Evolutionary conservation across 2,329 filamentous ascomycete species (phyloP), one percentile per base, ranked within the genome.

Genomic region (Xylariales sp.): DNA sequence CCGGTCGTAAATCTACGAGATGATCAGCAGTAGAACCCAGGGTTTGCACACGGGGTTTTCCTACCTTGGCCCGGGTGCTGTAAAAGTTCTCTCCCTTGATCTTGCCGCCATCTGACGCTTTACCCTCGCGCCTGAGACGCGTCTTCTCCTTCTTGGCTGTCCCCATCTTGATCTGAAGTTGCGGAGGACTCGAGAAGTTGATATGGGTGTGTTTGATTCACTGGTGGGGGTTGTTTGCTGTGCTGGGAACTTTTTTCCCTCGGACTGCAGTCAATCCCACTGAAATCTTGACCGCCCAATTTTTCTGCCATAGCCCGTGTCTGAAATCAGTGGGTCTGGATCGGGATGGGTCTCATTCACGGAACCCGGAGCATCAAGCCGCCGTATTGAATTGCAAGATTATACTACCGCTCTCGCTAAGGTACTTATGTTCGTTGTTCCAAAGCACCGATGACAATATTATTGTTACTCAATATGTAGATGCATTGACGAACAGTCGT

Each of bases 31-130:
- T n/a, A n/a, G n/a, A n/a, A n/a, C n/a, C n/a, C n/a, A n/a, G n/a
- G n/a, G n/a, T n/a, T n/a, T n/a, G n/a, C n/a, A n/a, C n/a, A n/a
- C n/a, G n/a, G n/a, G n/a, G n/a, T n/a, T n/a, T n/a, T n/a, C n/a
- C n/a, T n/a, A n/a, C n/a, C 24, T 27, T 27, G 24, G 24, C 24
- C 24, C n/a, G n/a, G n/a, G 27, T 20, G 14, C 87, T 82, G 73
- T 97, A 97, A 71, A 97, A 98, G 73, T 97, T 97, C 75, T 97
- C 91, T 69, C 93, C 93, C 71, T 98, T 98, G 55, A 82, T 75
- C 58, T 84, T 88, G 59, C 97, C 87, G 70, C 97, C 97, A 57
- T 70, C 82, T 85, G 52, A 79, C 78, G 37, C 78, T 78, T 90
- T 91, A 54, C 88, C 88, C 76, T 96, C 82, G 64, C 89, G 86